Conservation (phyloP, 2,329 filamentous ascomycete species). For the Chalara sp. region DNA sequence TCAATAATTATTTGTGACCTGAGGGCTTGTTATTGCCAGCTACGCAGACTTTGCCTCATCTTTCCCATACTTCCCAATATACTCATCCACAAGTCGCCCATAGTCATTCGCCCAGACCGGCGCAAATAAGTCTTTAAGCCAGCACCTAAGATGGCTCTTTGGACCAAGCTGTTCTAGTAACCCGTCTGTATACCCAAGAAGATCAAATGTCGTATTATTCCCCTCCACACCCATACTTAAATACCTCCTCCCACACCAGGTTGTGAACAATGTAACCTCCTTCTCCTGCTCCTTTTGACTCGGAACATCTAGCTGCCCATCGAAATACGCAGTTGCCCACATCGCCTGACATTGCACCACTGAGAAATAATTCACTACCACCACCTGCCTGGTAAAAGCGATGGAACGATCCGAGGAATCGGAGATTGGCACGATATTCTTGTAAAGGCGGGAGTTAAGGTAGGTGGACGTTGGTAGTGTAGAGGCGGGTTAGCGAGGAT, state of each 20-base stretch:
- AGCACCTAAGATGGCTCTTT: constrained; percentile 2
- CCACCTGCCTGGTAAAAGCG: constrained; percentile 3
- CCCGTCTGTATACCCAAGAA: constrained; percentile 2
- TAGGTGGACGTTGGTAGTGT: background rate
- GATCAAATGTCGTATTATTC: constrained; percentile 4
- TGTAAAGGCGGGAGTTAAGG: constrained; percentile 6
- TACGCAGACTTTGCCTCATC: no score
- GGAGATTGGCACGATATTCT: constrained; percentile 3
- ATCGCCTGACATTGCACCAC: constrained; percentile 8
- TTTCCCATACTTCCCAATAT: background rate
- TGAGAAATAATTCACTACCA: constrained; percentile 4
- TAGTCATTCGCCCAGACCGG: constrained; percentile 3
- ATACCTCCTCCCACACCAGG: constrained; percentile 6
- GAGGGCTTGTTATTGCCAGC: no score
- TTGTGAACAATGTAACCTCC: constrained; percentile 2
- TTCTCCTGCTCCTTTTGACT: constrained; percentile 1
- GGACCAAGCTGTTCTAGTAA: constrained; percentile 3
- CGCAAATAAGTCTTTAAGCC: constrained; percentile 1
- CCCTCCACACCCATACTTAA: constrained; percentile 1
- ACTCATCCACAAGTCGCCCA: constrained; percentile 1
- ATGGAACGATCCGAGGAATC: constrained; percentile 5
- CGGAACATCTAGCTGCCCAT: constrained; percentile 1
- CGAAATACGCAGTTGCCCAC: constrained; percentile 10
- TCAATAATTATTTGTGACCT: no score
- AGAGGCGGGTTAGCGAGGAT: constrained; percentile 4